These are phyloP conservation scores for Apiospora kogelbergensis DNA, from an alignment of 2,329 filamentous ascomycete species.

Conservation along the genomic window DNA sequence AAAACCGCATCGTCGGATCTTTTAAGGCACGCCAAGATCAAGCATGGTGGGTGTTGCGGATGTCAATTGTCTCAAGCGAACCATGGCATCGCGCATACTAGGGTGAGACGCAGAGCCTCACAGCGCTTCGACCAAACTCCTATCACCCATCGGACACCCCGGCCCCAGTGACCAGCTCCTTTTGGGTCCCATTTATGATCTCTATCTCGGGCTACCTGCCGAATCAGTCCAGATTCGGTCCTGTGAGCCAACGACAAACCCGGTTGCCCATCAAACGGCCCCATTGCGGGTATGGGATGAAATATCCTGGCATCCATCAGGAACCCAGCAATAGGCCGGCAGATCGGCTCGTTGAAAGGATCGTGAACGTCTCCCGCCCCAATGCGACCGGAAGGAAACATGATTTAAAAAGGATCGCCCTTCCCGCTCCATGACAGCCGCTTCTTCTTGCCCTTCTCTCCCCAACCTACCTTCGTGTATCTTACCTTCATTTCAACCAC, in stretches of 20 bases:
- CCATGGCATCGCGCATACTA: not conserved
- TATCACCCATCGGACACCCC: not conserved
- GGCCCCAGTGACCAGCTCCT: not conserved
- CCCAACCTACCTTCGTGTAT: slow-evolving; percentile 1
- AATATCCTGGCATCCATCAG: not conserved
- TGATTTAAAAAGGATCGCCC: not conserved
- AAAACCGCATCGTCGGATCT: slow-evolving; percentile 9
- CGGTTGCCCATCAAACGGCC: slow-evolving; percentile 6
- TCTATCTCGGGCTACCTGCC: not conserved
- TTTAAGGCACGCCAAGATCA: not conserved
- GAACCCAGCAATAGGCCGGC: not conserved
- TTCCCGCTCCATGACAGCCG: not conserved
- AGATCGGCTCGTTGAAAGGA: not conserved
- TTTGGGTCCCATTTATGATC: not conserved
- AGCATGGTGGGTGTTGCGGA: not conserved
- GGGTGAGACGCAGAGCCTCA: not conserved
- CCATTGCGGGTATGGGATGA: not conserved
- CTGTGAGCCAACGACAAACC: not conserved
- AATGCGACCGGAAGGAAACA: not conserved
- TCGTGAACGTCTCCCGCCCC: not conserved
- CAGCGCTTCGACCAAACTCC: not conserved
- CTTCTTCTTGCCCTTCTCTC: slow-evolving; percentile 8
- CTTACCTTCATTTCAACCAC: slow-evolving; percentile 10
- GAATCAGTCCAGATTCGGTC: not conserved
- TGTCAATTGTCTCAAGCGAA: not conserved